Evolutionary conservation across 2,329 filamentous ascomycete genomes (phyloP).

Genomic region (Colletotrichum euphorbiae): DNA sequence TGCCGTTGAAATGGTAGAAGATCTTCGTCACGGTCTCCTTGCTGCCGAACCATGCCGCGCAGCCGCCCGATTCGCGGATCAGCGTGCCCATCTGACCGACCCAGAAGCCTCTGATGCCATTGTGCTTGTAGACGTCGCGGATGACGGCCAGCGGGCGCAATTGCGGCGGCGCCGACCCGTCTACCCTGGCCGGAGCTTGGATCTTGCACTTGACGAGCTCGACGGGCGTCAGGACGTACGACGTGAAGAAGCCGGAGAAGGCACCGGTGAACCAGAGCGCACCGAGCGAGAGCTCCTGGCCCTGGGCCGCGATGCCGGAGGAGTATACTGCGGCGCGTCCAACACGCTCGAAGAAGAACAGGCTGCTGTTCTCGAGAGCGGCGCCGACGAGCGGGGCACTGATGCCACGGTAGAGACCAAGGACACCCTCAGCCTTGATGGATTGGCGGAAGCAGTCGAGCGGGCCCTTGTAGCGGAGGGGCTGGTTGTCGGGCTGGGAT

Average conservation of each 20-base stretch:
- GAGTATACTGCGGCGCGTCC: constrained; percentile 74
- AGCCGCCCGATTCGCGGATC: constrained; percentile 92
- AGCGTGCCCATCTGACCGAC: constrained; percentile 93
- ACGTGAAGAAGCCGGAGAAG: constrained; percentile 88
- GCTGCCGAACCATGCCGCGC: constrained; percentile 93
- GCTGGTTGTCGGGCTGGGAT: constrained; percentile 88
- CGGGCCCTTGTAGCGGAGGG: constrained; percentile 85
- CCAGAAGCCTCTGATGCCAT: constrained; percentile 92
- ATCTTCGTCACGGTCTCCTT: constrained; percentile 83
- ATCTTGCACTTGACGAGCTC: constrained; percentile 99
- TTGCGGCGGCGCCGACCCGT: constrained; percentile 57
- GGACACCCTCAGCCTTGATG: constrained; percentile 80
- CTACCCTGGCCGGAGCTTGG: constrained; percentile 74
- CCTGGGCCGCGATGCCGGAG: constrained; percentile 59
- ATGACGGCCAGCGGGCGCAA: constrained; percentile 79
- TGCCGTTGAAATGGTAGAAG: constrained; percentile 71
- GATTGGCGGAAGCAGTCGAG: constrained; percentile 95
- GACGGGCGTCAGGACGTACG: constrained; percentile 90
- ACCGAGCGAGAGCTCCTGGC: constrained; percentile 76
- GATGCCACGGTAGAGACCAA: constrained; percentile 90
- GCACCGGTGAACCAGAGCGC: constrained; percentile 85
- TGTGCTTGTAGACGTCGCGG: constrained; percentile 80
- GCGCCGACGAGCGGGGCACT: constrained; percentile 91
- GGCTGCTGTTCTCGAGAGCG: constrained; percentile 88
- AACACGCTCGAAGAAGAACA: constrained; percentile 91